These are phyloP conservation scores for Neonectria punicea DNA, from an alignment of 2,329 filamentous ascomycete genomes.

Conservation along the genomic window DNA sequence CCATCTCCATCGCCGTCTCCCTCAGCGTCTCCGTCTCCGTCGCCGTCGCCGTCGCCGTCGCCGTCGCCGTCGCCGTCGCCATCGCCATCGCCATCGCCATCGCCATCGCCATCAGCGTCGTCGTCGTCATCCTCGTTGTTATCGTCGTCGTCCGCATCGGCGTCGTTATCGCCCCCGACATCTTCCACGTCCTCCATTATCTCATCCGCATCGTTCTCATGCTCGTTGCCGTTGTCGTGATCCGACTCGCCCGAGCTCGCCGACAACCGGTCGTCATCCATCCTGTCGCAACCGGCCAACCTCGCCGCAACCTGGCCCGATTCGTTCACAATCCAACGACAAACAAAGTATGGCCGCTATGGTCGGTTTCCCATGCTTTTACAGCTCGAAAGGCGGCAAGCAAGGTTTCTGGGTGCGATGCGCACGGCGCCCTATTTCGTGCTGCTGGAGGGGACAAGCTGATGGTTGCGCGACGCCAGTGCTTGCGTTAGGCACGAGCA, in stretches of 20 bases:
- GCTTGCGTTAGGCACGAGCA: background rate
- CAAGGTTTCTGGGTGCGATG: background rate
- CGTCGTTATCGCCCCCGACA: conserved; percentile 51
- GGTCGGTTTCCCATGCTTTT: background rate
- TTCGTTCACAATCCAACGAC: background rate
- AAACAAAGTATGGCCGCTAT: background rate
- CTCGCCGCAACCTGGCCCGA: conserved; percentile 1
- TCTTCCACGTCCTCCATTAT: conserved; percentile 64
- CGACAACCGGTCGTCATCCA: conserved; percentile 40
- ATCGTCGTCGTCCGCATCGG: conserved; percentile 48
- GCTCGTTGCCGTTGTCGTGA: conserved; percentile 45
- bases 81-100: conserved; percentile 49
- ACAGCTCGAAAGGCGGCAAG: background rate
- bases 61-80: conserved; percentile 51
- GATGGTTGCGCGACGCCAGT: background rate
- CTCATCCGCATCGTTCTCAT: conserved; percentile 63
- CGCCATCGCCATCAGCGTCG: conserved; percentile 49
- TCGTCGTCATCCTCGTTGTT: conserved; percentile 51
- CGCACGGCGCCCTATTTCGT: background rate
- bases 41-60: conserved; percentile 51
- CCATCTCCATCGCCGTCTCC: conserved; percentile 55
- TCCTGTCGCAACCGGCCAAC: conserved; percentile 20
- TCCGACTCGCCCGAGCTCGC: conserved; percentile 44
- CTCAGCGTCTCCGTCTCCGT: conserved; percentile 48
- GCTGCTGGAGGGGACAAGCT: background rate